Evolutionary conservation across 1,139 yeast genomes (phyloP).

Genomic region (Hyphopichia buzzinii): DNA sequence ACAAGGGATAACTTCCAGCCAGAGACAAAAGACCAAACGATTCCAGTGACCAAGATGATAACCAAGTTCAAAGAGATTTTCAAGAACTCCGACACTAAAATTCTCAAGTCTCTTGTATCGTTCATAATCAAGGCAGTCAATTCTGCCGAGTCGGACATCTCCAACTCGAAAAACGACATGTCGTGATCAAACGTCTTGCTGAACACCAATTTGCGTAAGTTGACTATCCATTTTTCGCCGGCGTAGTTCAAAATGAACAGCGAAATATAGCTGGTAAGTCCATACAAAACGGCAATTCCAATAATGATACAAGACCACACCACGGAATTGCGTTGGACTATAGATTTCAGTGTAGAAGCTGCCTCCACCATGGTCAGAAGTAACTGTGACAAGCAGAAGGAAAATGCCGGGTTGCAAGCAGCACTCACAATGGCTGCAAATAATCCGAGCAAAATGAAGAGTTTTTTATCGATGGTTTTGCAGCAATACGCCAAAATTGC

Average conservation of each 20-base stretch:
- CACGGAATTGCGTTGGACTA: constrained; percentile 26
- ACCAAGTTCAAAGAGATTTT: constrained; percentile 52
- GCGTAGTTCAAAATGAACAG: constrained; percentile 50
- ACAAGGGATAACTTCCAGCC: constrained; percentile 90
- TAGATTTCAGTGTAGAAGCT: constrained; percentile 13
- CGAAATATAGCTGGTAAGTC: constrained; percentile 52
- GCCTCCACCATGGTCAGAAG: constrained; percentile 53
- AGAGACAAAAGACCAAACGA: constrained; percentile 70
- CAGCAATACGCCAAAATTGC: constrained; percentile 36
- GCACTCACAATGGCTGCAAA: constrained; percentile 56
- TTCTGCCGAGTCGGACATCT: constrained; percentile 48
- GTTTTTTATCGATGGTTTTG: constrained; percentile 30
- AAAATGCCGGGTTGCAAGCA: constrained; percentile 69
- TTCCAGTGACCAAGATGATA: constrained; percentile 56
- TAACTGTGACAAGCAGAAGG: constrained; percentile 71
- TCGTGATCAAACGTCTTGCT: constrained; percentile 50
- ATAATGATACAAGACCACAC: constrained; percentile 71
- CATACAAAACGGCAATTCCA: constrained; percentile 60
- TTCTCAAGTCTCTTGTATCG: constrained; percentile 75
- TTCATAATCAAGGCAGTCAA: constrained; percentile 69
- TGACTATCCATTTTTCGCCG: constrained; percentile 68
- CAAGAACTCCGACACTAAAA: constrained; percentile 59
- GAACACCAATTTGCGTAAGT: constrained; percentile 52
- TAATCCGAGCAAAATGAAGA: constrained; percentile 50
- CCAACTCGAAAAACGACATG: constrained; percentile 50